Evolutionary conservation across 257 asterid species (phyloP), one percentile per base, ranked within the genome.

Genomic region (Apocynum venetum): DNA sequence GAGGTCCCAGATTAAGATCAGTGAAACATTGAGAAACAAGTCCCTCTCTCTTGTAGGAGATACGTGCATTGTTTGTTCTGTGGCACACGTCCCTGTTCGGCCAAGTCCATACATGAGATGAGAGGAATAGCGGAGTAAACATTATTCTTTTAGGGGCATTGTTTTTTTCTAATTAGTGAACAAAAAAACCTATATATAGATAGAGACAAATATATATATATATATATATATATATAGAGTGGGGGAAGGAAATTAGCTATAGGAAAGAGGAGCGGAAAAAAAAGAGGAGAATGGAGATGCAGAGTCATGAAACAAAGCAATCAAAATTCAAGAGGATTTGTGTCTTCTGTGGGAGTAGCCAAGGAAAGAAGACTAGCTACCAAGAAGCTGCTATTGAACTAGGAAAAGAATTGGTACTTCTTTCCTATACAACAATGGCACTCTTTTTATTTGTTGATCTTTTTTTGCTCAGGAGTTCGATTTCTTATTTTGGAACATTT

Each of bases 311-410:
- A 75, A 82, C 70, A 41, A 87, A 81, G 78, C 76, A 80, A 56
- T 92, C 98, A 36, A 93, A 76, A 79, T 93, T 93, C 92, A 87
- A 86, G 90, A 91, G 88, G 89, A 85, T 93, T 82, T 93, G 98
- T 81, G 98, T 93, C 76, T 93, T 93, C 76, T 93, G 98, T 85
- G 98, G 98, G 73, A 91, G 96, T 71, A 93, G 98, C 88, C 98
- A 89, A 71, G 98, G 98, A 75, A 93, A 90, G 87, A 93, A 93
- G 75, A 60, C 87, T 63, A 93, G 93, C 85, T 93, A 93, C 72
- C 98, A 93, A 81, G 97, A 93, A 76, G 91, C 98, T 79, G 97
- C 98, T 70, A 84, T 90, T 86, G 92, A 91, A 76, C 92, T 93
- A 4, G 98, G 96, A 78, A 82, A 84, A 72, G 92, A 89, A 71